phyloP scores from a whole-genome alignment of 2,329 filamentous ascomycete species.

The Colletotrichum sp. region DNA sequence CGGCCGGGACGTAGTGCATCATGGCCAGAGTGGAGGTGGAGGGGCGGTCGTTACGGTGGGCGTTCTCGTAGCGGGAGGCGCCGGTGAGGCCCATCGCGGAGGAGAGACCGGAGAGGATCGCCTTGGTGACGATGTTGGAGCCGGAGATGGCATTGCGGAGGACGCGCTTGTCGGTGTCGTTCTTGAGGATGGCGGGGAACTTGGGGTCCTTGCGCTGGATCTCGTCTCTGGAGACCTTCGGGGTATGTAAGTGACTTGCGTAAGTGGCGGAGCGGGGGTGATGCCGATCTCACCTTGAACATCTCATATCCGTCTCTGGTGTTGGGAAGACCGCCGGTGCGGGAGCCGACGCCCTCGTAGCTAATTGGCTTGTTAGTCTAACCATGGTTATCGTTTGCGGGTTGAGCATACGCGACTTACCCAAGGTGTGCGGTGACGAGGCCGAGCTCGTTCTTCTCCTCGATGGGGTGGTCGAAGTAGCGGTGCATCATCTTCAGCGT shows the following conservation, averaged over 20 bases:
- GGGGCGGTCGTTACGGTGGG: constrained; percentile 54
- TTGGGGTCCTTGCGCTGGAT: constrained; percentile 52
- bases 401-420: constrained; percentile 28
- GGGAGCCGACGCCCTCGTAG: constrained; percentile 55
- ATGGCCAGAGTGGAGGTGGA: constrained; percentile 57
- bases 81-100: constrained; percentile 50
- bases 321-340: constrained; percentile 50
- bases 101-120: constrained; percentile 53
- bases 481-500: constrained; percentile 59
- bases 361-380: constrained; percentile 25
- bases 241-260: constrained; percentile 2
- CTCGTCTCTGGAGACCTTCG: constrained; percentile 49
- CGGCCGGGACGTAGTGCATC: constrained; percentile 58
- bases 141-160: constrained; percentile 55
- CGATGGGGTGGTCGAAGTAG: constrained; percentile 58
- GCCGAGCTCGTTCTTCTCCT: constrained; percentile 62
- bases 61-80: constrained; percentile 52
- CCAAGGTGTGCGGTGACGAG: constrained; percentile 59
- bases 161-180: constrained; percentile 50
- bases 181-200: constrained; percentile 53
- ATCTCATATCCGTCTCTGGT: constrained; percentile 60
- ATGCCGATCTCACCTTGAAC: constrained; percentile 42
- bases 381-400: too few species aligned
- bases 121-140: constrained; percentile 56
- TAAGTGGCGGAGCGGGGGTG: constrained; percentile 21